Evolutionary conservation across 129 eudicot species (phyloP).

Genomic region (Apium graveolens): DNA sequence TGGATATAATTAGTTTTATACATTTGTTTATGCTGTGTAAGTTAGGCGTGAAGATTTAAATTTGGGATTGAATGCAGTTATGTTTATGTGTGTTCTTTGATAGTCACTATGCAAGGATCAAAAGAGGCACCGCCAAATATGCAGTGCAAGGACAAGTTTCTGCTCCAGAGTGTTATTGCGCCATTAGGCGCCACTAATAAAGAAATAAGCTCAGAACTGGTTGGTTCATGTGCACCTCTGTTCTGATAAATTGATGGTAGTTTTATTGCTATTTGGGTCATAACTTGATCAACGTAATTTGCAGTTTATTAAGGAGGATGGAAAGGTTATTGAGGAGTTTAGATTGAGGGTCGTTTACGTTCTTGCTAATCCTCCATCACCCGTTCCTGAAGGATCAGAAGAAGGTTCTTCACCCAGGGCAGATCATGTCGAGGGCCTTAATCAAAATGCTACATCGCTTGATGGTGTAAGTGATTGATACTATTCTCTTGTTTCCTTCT

Average conservation of each 20-base stretch:
- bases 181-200: constrained; percentile 50
- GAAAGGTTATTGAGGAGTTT: constrained; percentile 70
- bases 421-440: constrained; percentile 42
- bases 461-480: constrained; percentile 50
- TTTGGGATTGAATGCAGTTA: background rate
- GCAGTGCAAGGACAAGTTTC: constrained; percentile 96
- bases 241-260: background rate
- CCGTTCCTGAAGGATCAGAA: constrained; percentile 95
- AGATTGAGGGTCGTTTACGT: constrained; percentile 75
- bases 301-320: constrained; percentile 69
- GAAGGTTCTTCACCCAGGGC: constrained; percentile 74
- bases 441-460: constrained; percentile 41
- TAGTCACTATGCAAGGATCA: constrained; percentile 94
- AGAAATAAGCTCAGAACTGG: constrained; percentile 68
- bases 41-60: background rate
- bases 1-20: background rate
- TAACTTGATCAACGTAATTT: background rate
- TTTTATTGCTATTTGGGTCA: background rate
- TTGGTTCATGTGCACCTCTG: constrained; percentile 12
- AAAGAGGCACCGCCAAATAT: constrained; percentile 71
- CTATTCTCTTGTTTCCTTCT: background rate
- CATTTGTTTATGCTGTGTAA: background rate
- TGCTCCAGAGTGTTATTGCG: constrained; percentile 77
- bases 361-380: constrained; percentile 96
- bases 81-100: constrained; percentile 9